Conservation (phyloP, 805 yeast species). For the Yamadazyma insecticola region DNA sequence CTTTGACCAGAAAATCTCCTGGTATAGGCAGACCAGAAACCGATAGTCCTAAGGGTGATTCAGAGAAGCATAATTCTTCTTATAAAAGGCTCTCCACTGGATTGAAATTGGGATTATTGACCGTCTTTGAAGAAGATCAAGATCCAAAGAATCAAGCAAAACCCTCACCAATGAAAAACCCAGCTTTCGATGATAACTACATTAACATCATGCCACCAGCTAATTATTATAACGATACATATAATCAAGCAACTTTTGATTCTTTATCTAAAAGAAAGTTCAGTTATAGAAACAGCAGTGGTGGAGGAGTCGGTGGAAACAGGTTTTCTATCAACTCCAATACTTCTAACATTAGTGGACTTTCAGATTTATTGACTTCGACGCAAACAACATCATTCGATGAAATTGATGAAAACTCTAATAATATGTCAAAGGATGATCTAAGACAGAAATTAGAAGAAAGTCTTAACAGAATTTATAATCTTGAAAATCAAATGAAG, state of each 20-base stretch:
- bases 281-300: conserved; percentile 6
- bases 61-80: conserved; percentile 8
- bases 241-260: conserved; percentile 33
- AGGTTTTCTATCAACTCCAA: conserved; percentile 51
- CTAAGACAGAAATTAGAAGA: conserved; percentile 33
- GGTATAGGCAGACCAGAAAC: too few species aligned
- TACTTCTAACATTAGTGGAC: conserved; percentile 46
- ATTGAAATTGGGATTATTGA: conserved; percentile 31
- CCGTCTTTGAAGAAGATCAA: conserved; percentile 31
- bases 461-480: conserved; percentile 33
- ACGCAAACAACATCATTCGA: conserved; percentile 37
- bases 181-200: conserved; percentile 24
- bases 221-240: conserved; percentile 28
- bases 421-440: conserved; percentile 26
- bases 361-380: conserved; percentile 44
- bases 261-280: conserved; percentile 22
- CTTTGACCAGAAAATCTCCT: background rate
- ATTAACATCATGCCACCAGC: conserved; percentile 18
- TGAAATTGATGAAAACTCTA: conserved; percentile 7
- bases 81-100: conserved; percentile 33
- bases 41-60: background rate
- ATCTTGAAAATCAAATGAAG: conserved; percentile 15
- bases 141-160: background rate
- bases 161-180: too few species aligned
- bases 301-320: too few species aligned